These are phyloP conservation scores for Neoscytalidium dimidiatum DNA, from an alignment of 2,329 filamentous ascomycete genomes.

Conservation along the genomic window DNA sequence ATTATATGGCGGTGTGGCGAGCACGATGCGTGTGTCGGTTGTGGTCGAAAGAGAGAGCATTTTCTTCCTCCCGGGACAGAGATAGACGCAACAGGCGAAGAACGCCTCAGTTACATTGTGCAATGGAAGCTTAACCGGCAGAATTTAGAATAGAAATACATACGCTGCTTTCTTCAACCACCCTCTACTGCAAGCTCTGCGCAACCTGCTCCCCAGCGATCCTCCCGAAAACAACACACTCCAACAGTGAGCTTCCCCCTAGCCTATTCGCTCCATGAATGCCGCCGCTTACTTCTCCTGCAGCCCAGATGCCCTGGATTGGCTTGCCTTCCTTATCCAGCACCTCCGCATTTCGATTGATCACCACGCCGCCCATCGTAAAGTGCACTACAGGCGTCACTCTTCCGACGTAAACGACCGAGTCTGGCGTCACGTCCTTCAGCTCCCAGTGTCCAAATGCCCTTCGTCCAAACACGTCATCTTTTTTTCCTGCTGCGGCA, in stretches of 20 bases:
- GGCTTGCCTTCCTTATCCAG: conserved; percentile 45
- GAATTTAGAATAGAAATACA: too few relatives aligned
- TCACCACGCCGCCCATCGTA: conserved; percentile 66
- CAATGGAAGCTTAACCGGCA: too few relatives aligned
- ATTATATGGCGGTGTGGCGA: too few relatives aligned
- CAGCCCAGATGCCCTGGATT: conserved; percentile 62
- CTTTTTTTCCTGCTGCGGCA: conserved; percentile 41
- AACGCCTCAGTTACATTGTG: too few relatives aligned
- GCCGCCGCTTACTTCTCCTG: conserved; percentile 66
- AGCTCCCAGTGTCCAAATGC: conserved; percentile 60
- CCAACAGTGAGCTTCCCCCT: conserved; percentile 62
- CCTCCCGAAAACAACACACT: conserved; percentile 65
- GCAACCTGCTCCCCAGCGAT: conserved; percentile 51
- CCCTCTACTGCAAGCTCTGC: neutral
- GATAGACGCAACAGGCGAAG: too few relatives aligned
- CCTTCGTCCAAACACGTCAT: conserved; percentile 51
- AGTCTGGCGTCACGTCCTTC: conserved; percentile 49
- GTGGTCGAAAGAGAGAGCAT: too few relatives aligned
- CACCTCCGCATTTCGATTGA: conserved; percentile 57
- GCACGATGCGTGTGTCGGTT: too few relatives aligned
- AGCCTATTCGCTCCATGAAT: conserved; percentile 65
- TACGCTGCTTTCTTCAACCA: too few relatives aligned
- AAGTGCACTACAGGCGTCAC: conserved; percentile 68
- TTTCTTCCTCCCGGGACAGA: too few relatives aligned
- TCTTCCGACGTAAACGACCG: conserved; percentile 58